Conservation (phyloP, 495 filamentous ascomycete genomes). For the Pseudevernia furfuracea region DNA sequence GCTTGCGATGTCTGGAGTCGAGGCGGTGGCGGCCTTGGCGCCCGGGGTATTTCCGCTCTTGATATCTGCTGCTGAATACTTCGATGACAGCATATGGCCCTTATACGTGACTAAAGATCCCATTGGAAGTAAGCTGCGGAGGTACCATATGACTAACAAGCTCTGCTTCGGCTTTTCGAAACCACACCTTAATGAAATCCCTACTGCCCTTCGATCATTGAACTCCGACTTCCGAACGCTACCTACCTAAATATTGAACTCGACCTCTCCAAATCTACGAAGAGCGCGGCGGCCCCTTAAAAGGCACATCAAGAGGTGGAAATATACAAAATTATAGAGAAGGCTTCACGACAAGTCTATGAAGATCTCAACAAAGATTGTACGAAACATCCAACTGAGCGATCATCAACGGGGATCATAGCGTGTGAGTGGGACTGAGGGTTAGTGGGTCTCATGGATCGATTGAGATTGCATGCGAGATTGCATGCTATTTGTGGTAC, state of each 20-base stretch:
- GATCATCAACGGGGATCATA: no score
- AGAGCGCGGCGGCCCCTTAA: background rate
- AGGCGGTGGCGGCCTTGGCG: background rate
- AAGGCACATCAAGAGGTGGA: constrained; percentile 7
- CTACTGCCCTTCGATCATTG: constrained; percentile 12
- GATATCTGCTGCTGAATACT: constrained; percentile 23
- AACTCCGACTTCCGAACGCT: constrained; percentile 23
- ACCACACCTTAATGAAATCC: constrained; percentile 13
- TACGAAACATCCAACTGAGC: constrained; percentile 27
- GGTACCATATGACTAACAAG: constrained; percentile 14
- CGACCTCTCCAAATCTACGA: background rate
- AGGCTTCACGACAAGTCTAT: constrained; percentile 32
- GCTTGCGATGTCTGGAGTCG: background rate
- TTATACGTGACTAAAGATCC: constrained; percentile 22
- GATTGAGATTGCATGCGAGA: no score
- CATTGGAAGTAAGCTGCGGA: constrained; percentile 16
- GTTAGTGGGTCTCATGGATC: no score
- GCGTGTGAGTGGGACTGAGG: no score
- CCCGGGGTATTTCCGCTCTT: background rate
- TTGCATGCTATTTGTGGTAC: no score
- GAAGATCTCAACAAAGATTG: constrained; percentile 33
- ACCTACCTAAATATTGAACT: constrained; percentile 11
- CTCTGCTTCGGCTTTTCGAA: constrained; percentile 24
- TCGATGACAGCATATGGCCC: constrained; percentile 26
- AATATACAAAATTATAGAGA: constrained; percentile 25